phyloP scores from a whole-genome alignment of 2,329 filamentous ascomycete species.

The Colletotrichum spaethianum region DNA sequence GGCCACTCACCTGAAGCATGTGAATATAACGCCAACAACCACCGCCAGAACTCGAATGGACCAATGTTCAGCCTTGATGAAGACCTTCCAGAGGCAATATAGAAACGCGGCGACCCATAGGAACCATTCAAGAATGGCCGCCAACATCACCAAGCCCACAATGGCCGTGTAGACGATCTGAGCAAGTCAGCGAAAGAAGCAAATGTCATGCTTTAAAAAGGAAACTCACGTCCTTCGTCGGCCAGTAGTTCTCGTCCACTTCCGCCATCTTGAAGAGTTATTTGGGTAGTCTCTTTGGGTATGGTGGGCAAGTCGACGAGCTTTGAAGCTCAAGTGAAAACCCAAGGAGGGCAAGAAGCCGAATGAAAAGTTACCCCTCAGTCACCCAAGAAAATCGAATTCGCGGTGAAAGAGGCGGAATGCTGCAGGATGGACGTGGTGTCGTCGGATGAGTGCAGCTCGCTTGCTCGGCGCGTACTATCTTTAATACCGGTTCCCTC shows the following conservation, averaged over 20 bases:
- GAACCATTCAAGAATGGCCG: slow-evolving; percentile 92
- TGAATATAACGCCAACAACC: slow-evolving; percentile 79
- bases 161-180: slow-evolving; percentile 90
- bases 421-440: slow-evolving; percentile 27
- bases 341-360: not conserved
- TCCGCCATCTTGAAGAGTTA: slow-evolving; percentile 55
- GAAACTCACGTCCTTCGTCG: slow-evolving; percentile 58
- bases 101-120: slow-evolving; percentile 94
- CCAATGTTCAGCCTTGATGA: slow-evolving; percentile 89
- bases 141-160: slow-evolving; percentile 84
- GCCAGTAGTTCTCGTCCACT: slow-evolving; percentile 60
- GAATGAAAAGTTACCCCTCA: not conserved
- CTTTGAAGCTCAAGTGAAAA: not conserved
- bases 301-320: not conserved
- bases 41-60: slow-evolving; percentile 85
- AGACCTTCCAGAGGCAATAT: slow-evolving; percentile 92
- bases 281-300: not conserved
- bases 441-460: slow-evolving; percentile 32
- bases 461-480: slow-evolving; percentile 14
- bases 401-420: slow-evolving; percentile 27
- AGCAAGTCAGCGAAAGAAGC: slow-evolving; percentile 39
- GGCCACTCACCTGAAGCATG: slow-evolving; percentile 4
- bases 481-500: slow-evolving; percentile 6
- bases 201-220: not conserved
- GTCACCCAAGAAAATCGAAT: not conserved